Evolutionary conservation across 305 asterid species (phyloP).

Genomic region (Fraxinus sp.): DNA sequence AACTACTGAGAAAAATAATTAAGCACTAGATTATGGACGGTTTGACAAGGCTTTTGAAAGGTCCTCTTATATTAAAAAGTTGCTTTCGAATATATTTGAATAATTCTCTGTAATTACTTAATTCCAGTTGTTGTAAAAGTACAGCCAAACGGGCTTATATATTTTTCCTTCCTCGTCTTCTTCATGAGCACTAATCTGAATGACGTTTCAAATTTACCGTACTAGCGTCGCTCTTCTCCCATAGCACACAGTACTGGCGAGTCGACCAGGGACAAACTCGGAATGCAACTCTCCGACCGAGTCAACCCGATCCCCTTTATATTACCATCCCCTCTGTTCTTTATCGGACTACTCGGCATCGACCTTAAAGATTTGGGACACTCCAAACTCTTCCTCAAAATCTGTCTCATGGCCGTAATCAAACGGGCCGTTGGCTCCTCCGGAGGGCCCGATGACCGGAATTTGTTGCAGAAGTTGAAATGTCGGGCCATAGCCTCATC

Average conservation of each 20-base stretch:
- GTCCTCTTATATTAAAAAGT: not conserved
- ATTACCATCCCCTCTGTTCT: slow-evolving; percentile 22
- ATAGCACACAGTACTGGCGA: slow-evolving; percentile 34
- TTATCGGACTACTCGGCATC: slow-evolving; percentile 64
- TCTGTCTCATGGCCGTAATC: slow-evolving; percentile 74
- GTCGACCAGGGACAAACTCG: slow-evolving; percentile 54
- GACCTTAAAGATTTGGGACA: slow-evolving; percentile 62
- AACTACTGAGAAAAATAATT: slow-evolving; percentile 11
- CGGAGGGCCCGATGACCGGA: slow-evolving; percentile 64
- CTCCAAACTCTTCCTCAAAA: slow-evolving; percentile 59
- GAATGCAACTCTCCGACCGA: slow-evolving; percentile 70
- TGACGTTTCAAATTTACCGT: slow-evolving; percentile 15
- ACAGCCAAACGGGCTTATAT: not conserved
- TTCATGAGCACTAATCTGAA: not conserved
- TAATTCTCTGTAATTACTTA: not conserved
- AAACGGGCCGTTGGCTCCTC: slow-evolving; percentile 56
- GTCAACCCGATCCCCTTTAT: slow-evolving; percentile 31
- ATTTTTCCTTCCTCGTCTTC: not conserved
- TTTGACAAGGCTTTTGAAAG: too few species aligned
- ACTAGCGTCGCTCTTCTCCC: slow-evolving; percentile 28
- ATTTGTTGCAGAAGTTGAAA: slow-evolving; percentile 69
- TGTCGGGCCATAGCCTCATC: slow-evolving; percentile 84
- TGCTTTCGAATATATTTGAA: too few species aligned
- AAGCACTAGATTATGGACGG: slow-evolving; percentile 21
- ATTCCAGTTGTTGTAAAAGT: fast-evolving